These are phyloP conservation scores for Ophiognomonia clavigignenti-juglandacearum DNA, from an alignment of 2,329 filamentous ascomycete genomes.

Conservation along the genomic window DNA sequence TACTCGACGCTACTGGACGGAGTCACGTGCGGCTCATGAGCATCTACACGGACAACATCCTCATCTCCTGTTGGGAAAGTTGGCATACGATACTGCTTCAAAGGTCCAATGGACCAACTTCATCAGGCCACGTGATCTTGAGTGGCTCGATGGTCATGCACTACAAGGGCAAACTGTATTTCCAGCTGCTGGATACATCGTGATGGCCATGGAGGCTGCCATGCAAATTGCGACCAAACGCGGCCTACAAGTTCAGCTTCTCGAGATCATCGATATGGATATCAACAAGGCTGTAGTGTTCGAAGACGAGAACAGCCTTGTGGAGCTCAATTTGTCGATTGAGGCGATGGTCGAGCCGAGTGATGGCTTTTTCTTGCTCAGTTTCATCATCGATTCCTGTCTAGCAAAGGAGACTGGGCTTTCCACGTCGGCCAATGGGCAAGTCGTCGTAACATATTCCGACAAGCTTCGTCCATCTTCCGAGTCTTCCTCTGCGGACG, in stretches of 20 bases:
- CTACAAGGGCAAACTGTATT: conserved; percentile 1
- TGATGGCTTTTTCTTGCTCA: neutral
- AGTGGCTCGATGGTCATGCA: neutral
- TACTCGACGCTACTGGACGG: conserved; percentile 8
- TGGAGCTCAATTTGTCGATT: neutral
- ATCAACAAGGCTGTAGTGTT: conserved; percentile 17
- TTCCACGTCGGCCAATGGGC: neutral
- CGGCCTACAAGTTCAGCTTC: conserved; percentile 15
- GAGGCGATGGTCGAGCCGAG: neutral
- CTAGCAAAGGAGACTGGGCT: neutral
- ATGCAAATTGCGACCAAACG: neutral
- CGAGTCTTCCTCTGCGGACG: no score
- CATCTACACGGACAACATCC: neutral
- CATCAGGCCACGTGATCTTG: neutral
- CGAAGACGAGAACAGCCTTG: conserved; percentile 6
- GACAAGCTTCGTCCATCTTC: no score
- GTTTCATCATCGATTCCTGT: neutral
- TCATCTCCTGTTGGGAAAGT: conserved; percentile 11
- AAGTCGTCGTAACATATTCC: neutral
- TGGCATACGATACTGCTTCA: neutral
- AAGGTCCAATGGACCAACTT: conserved; percentile 4
- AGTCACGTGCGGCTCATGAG: conserved; percentile 11
- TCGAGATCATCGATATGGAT: conserved; percentile 16
- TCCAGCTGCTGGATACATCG: neutral
- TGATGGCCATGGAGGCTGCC: neutral